phyloP scores from a whole-genome alignment of 805 yeast genomes.

The Vanderwaltozyma tropicalis region DNA sequence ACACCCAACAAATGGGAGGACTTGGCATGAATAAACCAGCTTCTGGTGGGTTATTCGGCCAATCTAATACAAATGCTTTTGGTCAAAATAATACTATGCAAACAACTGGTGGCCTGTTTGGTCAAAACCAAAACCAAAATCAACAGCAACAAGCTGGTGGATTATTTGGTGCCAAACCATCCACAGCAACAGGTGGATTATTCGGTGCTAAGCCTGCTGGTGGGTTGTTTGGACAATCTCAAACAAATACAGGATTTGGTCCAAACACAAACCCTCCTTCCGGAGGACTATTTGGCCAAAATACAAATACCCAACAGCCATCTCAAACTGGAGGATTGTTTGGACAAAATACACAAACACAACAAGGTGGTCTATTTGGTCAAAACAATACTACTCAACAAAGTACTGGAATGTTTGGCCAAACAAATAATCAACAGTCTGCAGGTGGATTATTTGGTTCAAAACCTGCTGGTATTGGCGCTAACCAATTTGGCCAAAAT shows the following conservation, averaged over 20 bases:
- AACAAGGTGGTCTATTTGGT: constrained; percentile 33
- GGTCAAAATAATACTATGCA: constrained; percentile 13
- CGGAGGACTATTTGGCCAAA: constrained; percentile 8
- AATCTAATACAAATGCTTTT: constrained; percentile 13
- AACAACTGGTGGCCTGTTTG: constrained; percentile 17
- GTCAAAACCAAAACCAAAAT: constrained; percentile 5
- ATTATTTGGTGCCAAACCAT: constrained; percentile 29
- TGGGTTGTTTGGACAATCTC: constrained; percentile 23
- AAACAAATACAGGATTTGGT: neutral
- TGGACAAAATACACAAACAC: constrained; percentile 6
- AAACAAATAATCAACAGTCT: constrained; percentile 4
- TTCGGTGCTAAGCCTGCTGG: constrained; percentile 17
- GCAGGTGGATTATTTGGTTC: constrained; percentile 16
- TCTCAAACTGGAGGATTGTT: constrained; percentile 1
- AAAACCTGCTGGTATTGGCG: constrained; percentile 7
- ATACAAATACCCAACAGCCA: neutral
- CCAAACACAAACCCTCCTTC: no score
- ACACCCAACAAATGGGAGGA: constrained; percentile 1
- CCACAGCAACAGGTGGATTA: constrained; percentile 24
- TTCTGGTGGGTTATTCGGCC: constrained; percentile 3
- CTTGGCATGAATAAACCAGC: constrained; percentile 15
- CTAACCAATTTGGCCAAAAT: no score
- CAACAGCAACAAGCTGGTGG: constrained; percentile 15
- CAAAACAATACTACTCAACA: constrained; percentile 2
- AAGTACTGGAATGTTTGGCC: constrained; percentile 10